These are phyloP conservation scores for Coffea humblotiana DNA, from an alignment of 305 asterid species.

Conservation along the genomic window DNA sequence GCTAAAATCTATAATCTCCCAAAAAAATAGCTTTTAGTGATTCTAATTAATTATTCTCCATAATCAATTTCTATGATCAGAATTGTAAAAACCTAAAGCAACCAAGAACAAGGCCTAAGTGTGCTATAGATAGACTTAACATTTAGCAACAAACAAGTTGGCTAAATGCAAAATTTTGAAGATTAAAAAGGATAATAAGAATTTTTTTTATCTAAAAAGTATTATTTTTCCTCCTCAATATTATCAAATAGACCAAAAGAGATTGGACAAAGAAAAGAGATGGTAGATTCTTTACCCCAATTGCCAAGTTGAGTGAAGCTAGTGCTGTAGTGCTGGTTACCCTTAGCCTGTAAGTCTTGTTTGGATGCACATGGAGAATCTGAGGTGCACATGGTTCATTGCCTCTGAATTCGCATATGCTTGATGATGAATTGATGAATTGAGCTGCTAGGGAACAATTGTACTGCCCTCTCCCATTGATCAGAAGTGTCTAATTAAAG, in stretches of 20 bases:
- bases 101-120: too few relatives aligned
- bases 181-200: too few relatives aligned
- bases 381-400: slow-evolving; percentile 64
- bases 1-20: too few relatives aligned
- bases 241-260: background rate
- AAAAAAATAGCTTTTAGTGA: too few relatives aligned
- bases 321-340: slow-evolving; percentile 73
- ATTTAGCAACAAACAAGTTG: too few relatives aligned
- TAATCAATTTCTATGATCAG: too few relatives aligned
- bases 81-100: too few relatives aligned
- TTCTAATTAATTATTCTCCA: too few relatives aligned
- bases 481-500: slow-evolving; percentile 42
- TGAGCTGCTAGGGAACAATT: slow-evolving; percentile 67
- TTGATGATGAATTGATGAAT: slow-evolving; percentile 32
- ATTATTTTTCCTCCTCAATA: background rate
- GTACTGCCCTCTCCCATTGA: slow-evolving; percentile 88
- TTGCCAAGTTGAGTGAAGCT: slow-evolving; percentile 70
- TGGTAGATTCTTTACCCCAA: slow-evolving; percentile 47
- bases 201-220: background rate
- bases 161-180: too few relatives aligned
- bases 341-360: slow-evolving; percentile 76
- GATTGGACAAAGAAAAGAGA: background rate
- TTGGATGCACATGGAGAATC: slow-evolving; percentile 58
- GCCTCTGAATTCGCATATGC: slow-evolving; percentile 57
- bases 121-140: too few relatives aligned